A percentile compares a stretch with the other conserved stretches of the same genome.
These are phyloP conservation scores for Phycomyces blakesleeanus DNA, from an alignment of 192 early-diverging fungal genomes.

Conservation along the genomic window DNA sequence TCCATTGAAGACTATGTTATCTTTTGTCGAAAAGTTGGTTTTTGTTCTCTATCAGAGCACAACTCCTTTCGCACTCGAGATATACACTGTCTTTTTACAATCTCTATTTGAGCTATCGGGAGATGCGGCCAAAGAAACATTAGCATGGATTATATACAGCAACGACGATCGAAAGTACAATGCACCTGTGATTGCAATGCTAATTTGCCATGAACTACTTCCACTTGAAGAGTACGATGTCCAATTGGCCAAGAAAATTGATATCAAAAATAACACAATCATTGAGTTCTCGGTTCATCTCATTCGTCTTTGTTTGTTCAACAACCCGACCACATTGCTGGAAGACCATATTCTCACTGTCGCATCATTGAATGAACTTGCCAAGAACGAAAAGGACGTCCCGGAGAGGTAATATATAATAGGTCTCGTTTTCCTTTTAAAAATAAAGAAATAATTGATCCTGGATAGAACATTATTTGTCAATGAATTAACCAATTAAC, in stretches of 20 bases:
- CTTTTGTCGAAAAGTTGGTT: constrained; percentile 85
- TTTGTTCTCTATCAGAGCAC: constrained; percentile 75
- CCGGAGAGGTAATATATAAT: constrained; percentile 35
- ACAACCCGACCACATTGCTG: constrained; percentile 38
- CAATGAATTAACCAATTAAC: too few relatives aligned
- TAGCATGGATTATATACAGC: constrained; percentile 86
- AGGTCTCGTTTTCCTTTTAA: constrained; percentile 40
- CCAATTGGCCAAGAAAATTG: constrained; percentile 84
- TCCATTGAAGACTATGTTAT: constrained; percentile 71
- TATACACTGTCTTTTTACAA: constrained; percentile 78
- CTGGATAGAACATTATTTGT: too few relatives aligned
- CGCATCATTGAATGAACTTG: constrained; percentile 55
- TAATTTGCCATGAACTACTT: constrained; percentile 76
- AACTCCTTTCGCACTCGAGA: constrained; percentile 66
- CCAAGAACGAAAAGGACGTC: constrained; percentile 54
- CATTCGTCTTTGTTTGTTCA: constrained; percentile 62
- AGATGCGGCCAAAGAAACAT: constrained; percentile 77
- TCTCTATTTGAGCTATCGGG: constrained; percentile 80
- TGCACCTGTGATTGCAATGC: constrained; percentile 69
- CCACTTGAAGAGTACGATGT: constrained; percentile 80
- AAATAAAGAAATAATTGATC: too few relatives aligned
- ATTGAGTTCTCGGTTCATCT: constrained; percentile 76
- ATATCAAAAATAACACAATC: constrained; percentile 61
- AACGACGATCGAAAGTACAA: constrained; percentile 94
- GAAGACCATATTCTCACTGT: constrained; percentile 28